These are phyloP conservation scores for Solanum chaucha DNA, from an alignment of 257 asterid genomes.

Conservation along the genomic window DNA sequence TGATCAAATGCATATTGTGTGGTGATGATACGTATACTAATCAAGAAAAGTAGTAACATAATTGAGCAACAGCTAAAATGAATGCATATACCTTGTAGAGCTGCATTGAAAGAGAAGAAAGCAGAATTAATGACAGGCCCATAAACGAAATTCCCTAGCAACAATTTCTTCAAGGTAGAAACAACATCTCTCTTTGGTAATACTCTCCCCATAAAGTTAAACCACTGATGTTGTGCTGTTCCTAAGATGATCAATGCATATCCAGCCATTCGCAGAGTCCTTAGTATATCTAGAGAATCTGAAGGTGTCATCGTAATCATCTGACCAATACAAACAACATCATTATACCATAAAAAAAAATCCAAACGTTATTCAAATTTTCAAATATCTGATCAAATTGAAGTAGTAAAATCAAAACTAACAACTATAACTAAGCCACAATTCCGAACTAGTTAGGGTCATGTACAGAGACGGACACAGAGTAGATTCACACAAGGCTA, in stretches of 20 bases:
- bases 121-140: conserved; percentile 50
- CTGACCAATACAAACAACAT: conserved; percentile 26
- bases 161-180: conserved; percentile 64
- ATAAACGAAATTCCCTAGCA: conserved; percentile 56
- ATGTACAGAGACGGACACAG: neutral
- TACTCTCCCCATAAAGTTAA: conserved; percentile 41
- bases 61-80: neutral
- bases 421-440: neutral
- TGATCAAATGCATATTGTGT: neutral
- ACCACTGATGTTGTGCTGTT: conserved; percentile 74
- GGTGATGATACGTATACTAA: neutral
- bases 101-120: conserved; percentile 80
- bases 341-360: neutral
- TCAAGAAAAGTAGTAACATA: neutral
- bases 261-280: conserved; percentile 70
- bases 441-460: neutral
- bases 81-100: conserved; percentile 50
- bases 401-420: neutral
- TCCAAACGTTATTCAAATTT: neutral
- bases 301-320: conserved; percentile 42
- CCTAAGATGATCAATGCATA: conserved; percentile 76
- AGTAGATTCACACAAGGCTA: neutral
- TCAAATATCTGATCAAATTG: neutral
- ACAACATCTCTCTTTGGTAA: conserved; percentile 60
- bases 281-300: conserved; percentile 38